Evolutionary conservation across 257 asterid genomes (phyloP), one percentile per base, ranked within the genome.

Genomic region (Echium plantagineum): DNA sequence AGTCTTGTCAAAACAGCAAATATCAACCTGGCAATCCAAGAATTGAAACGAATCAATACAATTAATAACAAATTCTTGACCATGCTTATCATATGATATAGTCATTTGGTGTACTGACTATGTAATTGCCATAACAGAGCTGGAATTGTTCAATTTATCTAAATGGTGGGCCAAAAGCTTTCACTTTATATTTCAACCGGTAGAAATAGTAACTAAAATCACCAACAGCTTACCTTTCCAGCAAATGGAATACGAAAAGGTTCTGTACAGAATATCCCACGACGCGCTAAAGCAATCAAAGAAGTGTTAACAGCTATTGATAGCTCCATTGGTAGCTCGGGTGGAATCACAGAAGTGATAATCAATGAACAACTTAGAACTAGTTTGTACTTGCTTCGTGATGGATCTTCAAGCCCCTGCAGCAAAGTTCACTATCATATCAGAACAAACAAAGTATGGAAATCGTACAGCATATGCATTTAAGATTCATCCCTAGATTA

Each of bases 401-500:
- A 78, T 77, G 98, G 97, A 79, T 93, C 98, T 86, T 93, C 98
- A 52, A 93, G 96, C 69, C 98, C 98, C 97, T 93, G 75, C 61
- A 57, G 26, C 47, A 66, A 35, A 78, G 59, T 63, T 30, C 65
- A 63, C 66, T 72, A 66, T 24, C 53, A 63, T 71, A 57, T 19
- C 59, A 20, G 61, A 60, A 63, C 17, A 49, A 52, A 58, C 19
- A 55, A 24, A 56, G 62, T 60, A 35, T 51, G 17, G 31, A 13
- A 58, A 6, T 53, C 31, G 66, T 56, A 55, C 51, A 60, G 24
- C 28, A 48, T 24, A 19, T 54, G 61, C 35, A 54, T 17, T 9
- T 66, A n/a, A 22, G 22, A 66, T 30, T 31, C 20, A 35, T 8
- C n/a, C 55, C 6, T 17, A 63, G 62, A 42, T 3, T n/a, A 18